These are phyloP conservation scores for Botrytis paeoniae DNA, from an alignment of 2,329 filamentous ascomycete genomes.

Conservation along the genomic window DNA sequence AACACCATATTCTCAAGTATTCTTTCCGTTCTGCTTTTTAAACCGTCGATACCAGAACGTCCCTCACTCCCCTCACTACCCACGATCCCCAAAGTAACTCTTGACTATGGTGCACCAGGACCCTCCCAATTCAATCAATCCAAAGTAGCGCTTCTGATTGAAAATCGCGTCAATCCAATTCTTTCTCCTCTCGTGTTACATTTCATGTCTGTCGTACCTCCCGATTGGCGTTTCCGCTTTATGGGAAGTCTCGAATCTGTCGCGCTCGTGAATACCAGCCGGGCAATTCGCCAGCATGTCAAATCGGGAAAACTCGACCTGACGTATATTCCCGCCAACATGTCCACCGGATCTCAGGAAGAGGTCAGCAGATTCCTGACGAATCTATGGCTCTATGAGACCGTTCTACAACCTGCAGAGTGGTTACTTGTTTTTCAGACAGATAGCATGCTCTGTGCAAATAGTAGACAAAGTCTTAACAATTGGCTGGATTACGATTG, in stretches of 20 bases:
- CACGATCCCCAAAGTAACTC: conserved; percentile 20
- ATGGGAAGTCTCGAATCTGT: conserved; percentile 49
- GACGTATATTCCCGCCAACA: conserved; percentile 50
- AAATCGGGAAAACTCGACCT: conserved; percentile 47
- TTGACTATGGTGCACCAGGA: conserved; percentile 14
- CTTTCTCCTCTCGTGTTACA: conserved; percentile 52
- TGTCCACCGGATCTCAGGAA: conserved; percentile 49
- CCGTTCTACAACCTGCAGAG: conserved; percentile 47
- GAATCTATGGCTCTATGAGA: conserved; percentile 49
- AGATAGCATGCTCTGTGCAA: conserved; percentile 54
- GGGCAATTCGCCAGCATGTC: conserved; percentile 44
- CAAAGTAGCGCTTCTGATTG: conserved; percentile 50
- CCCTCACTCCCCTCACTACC: conserved; percentile 22
- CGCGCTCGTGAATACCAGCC: conserved; percentile 44
- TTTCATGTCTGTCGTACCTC: conserved; percentile 53
- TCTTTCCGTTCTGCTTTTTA: conserved; percentile 28
- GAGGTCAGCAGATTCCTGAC: conserved; percentile 52
- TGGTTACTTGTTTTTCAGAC: conserved; percentile 54
- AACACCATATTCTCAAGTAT: conserved; percentile 25
- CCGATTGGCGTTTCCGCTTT: conserved; percentile 55
- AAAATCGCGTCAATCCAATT: conserved; percentile 47
- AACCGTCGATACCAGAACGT: conserved; percentile 27
- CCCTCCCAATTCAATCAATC: conserved; percentile 22
- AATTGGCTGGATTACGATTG: conserved; percentile 37
- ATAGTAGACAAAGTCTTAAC: conserved; percentile 32